Evolutionary conservation across 768 basidiomycete genomes (phyloP).

Genomic region (Mrakia hoshinonis): DNA sequence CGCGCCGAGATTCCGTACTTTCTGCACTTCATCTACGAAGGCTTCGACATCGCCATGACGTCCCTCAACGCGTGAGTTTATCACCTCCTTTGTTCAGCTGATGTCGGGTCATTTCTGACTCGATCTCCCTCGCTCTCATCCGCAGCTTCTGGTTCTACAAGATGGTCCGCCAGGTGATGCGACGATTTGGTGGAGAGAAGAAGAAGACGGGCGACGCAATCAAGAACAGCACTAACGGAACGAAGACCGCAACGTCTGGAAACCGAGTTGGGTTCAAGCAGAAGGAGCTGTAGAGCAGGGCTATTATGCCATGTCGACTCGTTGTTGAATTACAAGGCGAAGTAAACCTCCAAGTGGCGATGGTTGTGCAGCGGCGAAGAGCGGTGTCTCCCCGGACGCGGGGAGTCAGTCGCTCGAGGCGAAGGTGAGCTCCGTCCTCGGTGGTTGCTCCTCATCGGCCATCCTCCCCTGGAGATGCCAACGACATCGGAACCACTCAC

Average conservation of each 20-base stretch:
- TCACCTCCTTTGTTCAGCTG: too few relatives aligned
- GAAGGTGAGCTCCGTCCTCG: neutral
- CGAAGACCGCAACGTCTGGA: neutral
- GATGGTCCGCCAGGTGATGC: neutral
- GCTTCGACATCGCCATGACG: neutral
- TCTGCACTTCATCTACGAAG: neutral
- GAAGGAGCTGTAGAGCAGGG: neutral
- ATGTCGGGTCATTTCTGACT: too few relatives aligned
- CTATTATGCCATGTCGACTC: too few relatives aligned
- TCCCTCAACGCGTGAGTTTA: neutral
- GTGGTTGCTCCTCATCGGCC: neutral
- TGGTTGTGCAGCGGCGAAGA: too few relatives aligned
- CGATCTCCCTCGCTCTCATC: too few relatives aligned
- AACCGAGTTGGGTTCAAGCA: too few relatives aligned
- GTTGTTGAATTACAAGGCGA: too few relatives aligned
- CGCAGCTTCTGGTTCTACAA: neutral
- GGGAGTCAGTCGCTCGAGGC: too few relatives aligned
- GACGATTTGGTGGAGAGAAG: neutral
- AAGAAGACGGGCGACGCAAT: neutral
- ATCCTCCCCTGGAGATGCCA: conserved; percentile 11
- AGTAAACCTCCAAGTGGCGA: too few relatives aligned
- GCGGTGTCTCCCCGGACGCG: too few relatives aligned
- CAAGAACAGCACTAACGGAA: neutral
- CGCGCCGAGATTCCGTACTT: neutral
- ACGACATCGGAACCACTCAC: neutral